Base-by-base conservation (phyloP, 768 basidiomycete genomes). In the Suillus placidus region DNA sequence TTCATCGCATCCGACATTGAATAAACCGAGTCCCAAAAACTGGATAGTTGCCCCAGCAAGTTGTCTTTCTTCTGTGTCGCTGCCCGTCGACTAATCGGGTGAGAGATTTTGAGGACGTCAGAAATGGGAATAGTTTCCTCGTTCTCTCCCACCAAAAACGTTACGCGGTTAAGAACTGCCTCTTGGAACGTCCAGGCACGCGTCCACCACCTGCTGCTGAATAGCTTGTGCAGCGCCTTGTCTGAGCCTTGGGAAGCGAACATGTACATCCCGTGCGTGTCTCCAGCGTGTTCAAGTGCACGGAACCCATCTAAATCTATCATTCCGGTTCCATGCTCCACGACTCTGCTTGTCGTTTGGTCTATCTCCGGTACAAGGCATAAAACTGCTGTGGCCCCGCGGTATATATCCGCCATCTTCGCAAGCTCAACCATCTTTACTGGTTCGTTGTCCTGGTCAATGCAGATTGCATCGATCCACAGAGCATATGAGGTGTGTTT, bases 181-280 rank as follows among this genome's bases (percentile, higher is more conserved):
- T 62, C 61, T 62, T 62, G 61, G n/a, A 62, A 62, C 47, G 61
- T 62, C 61, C 61, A 62, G n/a, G 30, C 61, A 51, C 61, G 61
- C 34, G 61, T 62, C 61, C 61, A 62, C 61, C 61, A 62, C 61
- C 61, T 52, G 51, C 47, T 54, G 47, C 61, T 51, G 61, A 62
- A 62, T 3, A 62, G 61, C 32, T 35, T 54, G 20, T 51, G 47
- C 47, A 62, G 8, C 4, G 34, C 34, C 34, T 52, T 6, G 47
- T 54, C 52, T 32, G 61, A 62, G 47, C 61, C 61, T 37, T 62
- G 61, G 47, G 47, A 62, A 26, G 47, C 61, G 12, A 62, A 62
- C 61, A 62, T 62, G 61, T 62, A 62, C 61, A 62, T 62, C 30
- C 61, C 61, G 34, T 62, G 61, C n/a, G 47, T 62, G n/a, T 62